Evolutionary conservation across 2,329 filamentous ascomycete species (phyloP).

Genomic region (Colletotrichum salicis): DNA sequence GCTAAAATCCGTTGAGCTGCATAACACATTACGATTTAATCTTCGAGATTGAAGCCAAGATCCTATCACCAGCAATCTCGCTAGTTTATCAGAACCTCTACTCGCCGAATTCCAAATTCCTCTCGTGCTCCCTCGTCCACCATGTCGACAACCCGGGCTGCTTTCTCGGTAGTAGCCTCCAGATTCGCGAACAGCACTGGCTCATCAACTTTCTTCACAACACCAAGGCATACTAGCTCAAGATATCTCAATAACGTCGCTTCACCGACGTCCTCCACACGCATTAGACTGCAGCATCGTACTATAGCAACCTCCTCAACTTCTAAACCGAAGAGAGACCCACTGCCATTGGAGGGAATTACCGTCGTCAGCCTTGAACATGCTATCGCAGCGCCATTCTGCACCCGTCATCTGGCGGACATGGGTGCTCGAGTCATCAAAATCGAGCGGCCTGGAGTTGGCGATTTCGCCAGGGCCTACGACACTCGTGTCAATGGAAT

Average conservation of each 20-base stretch:
- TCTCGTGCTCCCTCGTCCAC: not conserved
- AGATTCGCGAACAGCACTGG: not conserved
- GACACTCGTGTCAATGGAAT: constrained; percentile 61
- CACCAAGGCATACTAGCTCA: not conserved
- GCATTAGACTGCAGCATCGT: not conserved
- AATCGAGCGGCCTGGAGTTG: constrained; percentile 60
- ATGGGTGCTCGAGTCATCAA: constrained; percentile 66
- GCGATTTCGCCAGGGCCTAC: constrained; percentile 64
- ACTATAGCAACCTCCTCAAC: not conserved
- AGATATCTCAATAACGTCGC: not conserved
- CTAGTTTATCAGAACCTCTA: not conserved
- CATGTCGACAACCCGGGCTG: not conserved
- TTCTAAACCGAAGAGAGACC: not conserved
- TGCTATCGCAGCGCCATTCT: constrained; percentile 65
- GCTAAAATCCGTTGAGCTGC: not conserved
- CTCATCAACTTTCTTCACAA: not conserved
- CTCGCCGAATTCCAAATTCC: not conserved
- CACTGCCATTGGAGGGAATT: constrained; percentile 49
- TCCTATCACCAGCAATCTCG: not conserved
- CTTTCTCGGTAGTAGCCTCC: not conserved
- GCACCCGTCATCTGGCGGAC: constrained; percentile 64
- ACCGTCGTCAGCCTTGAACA: constrained; percentile 65
- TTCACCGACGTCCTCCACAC: not conserved
- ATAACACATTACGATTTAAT: not conserved
- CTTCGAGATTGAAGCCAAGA: not conserved